Conservation (phyloP, 2,329 filamentous ascomycete species). For the Phialophora macrospora region DNA sequence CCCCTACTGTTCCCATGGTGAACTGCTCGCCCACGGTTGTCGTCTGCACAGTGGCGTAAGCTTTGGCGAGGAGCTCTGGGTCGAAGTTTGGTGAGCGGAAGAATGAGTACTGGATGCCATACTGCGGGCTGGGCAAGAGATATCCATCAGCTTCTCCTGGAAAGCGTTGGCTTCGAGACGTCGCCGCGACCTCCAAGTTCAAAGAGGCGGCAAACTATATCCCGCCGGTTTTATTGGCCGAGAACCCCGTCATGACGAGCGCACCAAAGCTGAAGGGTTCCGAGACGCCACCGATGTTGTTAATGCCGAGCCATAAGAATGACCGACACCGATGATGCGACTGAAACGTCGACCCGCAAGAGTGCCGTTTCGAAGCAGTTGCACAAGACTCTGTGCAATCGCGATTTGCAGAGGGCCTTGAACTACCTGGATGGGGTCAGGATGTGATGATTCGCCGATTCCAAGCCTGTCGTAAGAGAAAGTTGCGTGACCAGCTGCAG, state of each 20-base stretch:
- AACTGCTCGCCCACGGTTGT: no score
- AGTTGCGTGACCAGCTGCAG: not conserved
- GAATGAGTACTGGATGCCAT: not conserved
- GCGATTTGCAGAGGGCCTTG: slow-evolving; percentile 9
- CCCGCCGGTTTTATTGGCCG: not conserved
- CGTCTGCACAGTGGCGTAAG: not conserved
- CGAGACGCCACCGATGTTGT: not conserved
- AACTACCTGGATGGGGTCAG: slow-evolving; percentile 10
- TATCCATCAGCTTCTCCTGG: not conserved
- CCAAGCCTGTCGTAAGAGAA: slow-evolving; percentile 1
- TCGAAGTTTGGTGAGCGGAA: not conserved
- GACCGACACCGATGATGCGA: not conserved
- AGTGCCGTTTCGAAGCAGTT: not conserved
- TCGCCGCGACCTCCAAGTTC: not conserved
- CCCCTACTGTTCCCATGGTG: not conserved
- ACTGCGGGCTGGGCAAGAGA: not conserved
- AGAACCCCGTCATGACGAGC: not conserved
- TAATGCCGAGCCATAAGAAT: not conserved
- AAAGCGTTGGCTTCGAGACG: not conserved
- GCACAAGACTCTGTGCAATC: slow-evolving; percentile 2
- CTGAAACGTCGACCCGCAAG: not conserved
- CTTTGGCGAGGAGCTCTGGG: not conserved
- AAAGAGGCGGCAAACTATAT: not conserved
- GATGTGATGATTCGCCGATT: slow-evolving; percentile 5
- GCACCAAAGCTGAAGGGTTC: not conserved